Evolutionary conservation across 2,329 filamentous ascomycete species (phyloP), one percentile per base, ranked within the genome.

Genomic region (Aspergillus sp.): DNA sequence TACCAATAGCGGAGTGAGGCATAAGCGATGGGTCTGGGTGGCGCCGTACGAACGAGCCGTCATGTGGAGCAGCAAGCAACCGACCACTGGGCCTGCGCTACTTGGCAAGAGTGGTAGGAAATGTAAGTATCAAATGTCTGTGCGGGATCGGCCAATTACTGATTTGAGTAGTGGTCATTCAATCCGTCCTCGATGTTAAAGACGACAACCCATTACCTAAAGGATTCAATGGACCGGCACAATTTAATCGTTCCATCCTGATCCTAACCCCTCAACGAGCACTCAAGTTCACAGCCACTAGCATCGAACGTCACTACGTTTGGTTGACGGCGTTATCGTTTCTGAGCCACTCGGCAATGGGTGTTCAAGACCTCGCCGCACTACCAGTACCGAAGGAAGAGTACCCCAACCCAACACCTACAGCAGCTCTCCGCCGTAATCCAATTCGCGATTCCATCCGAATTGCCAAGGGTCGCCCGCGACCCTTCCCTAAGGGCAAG

Each of bases 61-160:
- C 59, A 90, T 99, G 74, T 99, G 95, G 95, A 97, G 93, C 75
- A 96, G 89, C 81, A 97, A 96, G 80, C 95, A 99, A 76, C 95
- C 95, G 15, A 91, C 88, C 9, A 91, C 88, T 65, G 92, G 93
- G 32, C 89, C 86, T 66, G 93, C 93, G 32, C 77, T 99, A 74
- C 83, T 98, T 81, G 95, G 95, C 64, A 99, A 98, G 80, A 89
- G 89, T 70, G 95, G 95, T 54, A 88, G 95, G 66, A 99, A 98
- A 78, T 78, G 93, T 96, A 83, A 87, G 92, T 86, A 36, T n/a
- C 55, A 17, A 41, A 54, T 15, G 44, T 39, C 39, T 53, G 8
- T 52, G 51, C 43, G 9, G 22, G 26, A 56, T 55, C 24, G 8
- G 12, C 18, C 24, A 4, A 15, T 12, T 30, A 30, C 59, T 64